Evolutionary conservation across 805 yeast species (phyloP).

Genomic region (Candida vaughaniae): DNA sequence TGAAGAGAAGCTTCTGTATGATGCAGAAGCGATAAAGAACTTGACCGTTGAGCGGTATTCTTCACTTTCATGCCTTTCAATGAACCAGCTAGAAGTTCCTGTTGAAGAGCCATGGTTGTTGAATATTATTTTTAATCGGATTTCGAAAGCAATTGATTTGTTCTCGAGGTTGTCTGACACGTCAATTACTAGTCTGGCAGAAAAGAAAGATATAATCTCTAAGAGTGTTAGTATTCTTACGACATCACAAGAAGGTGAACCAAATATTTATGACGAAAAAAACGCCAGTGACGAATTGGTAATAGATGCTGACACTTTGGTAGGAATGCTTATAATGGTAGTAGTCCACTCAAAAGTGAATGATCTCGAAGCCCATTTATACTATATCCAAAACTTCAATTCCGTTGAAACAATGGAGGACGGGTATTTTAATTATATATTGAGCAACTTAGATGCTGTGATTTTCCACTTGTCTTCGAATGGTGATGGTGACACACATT

Average conservation of each 20-base stretch:
- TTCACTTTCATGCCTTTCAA: conserved; percentile 38
- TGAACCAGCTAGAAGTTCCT: conserved; percentile 53
- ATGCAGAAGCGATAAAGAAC: conserved; percentile 23
- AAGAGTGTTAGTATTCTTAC: conserved; percentile 56
- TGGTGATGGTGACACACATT: conserved; percentile 23
- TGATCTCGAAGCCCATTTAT: conserved; percentile 60
- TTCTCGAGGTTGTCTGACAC: conserved; percentile 48
- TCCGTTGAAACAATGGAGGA: conserved; percentile 28
- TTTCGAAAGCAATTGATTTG: conserved; percentile 50
- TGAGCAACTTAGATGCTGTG: conserved; percentile 84
- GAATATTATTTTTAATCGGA: conserved; percentile 36
- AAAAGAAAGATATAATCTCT: conserved; percentile 49
- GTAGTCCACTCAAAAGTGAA: conserved; percentile 60
- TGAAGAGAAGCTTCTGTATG: conserved; percentile 19
- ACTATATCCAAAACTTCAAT: conserved; percentile 63
- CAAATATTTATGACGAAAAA: conserved; percentile 2
- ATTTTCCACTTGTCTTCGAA: conserved; percentile 52
- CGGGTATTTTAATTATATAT: conserved; percentile 72
- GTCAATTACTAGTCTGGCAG: conserved; percentile 37
- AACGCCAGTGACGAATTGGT: conserved; percentile 19
- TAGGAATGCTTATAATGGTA: conserved; percentile 71
- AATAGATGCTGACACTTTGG: conserved; percentile 79
- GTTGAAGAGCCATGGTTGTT: conserved; percentile 38
- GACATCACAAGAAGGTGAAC: conserved; percentile 2
- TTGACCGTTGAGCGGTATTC: conserved; percentile 33